phyloP scores from a whole-genome alignment of 108 stramenopile genomes.

The Epithemia pelagica region DNA sequence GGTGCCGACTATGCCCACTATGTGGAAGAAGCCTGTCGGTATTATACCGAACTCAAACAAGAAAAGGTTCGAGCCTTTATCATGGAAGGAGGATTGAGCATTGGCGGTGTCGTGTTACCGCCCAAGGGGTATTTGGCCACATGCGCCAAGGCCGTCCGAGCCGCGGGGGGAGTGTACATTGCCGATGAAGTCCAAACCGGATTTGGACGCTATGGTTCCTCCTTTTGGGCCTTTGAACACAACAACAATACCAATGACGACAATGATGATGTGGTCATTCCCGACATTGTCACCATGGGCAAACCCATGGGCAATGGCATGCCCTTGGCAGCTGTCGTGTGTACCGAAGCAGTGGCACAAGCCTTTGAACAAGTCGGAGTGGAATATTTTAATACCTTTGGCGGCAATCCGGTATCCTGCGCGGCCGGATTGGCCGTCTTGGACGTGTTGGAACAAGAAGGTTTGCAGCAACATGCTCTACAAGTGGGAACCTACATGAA shows the following conservation, averaged over 20 bases:
- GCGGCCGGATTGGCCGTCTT: slow-evolving; percentile 88
- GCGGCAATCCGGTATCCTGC: slow-evolving; percentile 84
- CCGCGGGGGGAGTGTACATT: slow-evolving; percentile 87
- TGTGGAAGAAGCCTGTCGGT: slow-evolving; percentile 60
- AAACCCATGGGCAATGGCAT: slow-evolving; percentile 97
- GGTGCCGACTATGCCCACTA: slow-evolving; percentile 51
- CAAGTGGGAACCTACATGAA: slow-evolving; percentile 67
- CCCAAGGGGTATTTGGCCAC: slow-evolving; percentile 65
- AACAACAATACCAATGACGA: slow-evolving; percentile 27
- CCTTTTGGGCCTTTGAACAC: slow-evolving; percentile 91
- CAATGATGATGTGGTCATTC: slow-evolving; percentile 44
- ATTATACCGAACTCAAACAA: slow-evolving; percentile 22
- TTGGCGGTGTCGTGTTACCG: slow-evolving; percentile 85
- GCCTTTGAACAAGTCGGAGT: slow-evolving; percentile 81
- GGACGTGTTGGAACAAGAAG: slow-evolving; percentile 63
- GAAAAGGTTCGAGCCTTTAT: slow-evolving; percentile 77
- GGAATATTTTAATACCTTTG: slow-evolving; percentile 98
- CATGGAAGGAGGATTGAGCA: slow-evolving; percentile 87
- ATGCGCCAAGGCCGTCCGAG: slow-evolving; percentile 70
- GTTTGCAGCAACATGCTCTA: slow-evolving; percentile 73
- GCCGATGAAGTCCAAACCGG: slow-evolving; percentile 98
- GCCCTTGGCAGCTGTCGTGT: slow-evolving; percentile 90
- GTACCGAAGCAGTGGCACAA: slow-evolving; percentile 59
- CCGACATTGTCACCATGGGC: slow-evolving; percentile 94
- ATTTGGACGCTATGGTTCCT: slow-evolving; percentile 83